Base-by-base conservation (phyloP, 2,329 filamentous ascomycete genomes). In the Daldinia sp. region DNA sequence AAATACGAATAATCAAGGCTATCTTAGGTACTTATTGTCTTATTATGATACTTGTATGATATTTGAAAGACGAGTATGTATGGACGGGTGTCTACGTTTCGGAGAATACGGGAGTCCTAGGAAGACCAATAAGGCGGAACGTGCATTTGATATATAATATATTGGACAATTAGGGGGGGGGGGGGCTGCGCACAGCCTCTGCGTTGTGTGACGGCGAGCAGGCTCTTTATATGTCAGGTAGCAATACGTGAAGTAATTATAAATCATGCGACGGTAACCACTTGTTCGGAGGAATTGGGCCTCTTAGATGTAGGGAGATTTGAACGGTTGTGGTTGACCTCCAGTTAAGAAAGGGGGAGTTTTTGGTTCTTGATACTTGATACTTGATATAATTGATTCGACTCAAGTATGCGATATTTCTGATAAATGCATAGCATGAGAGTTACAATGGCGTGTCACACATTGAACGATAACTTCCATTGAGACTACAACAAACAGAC, bases 181-280 rank as follows among this genome's bases (percentile, higher is more conserved):
- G 23, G 50, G 53, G 35, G 20, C 53, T 41, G 35, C 35, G 35
- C 53, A 56, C 33, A 41, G 53, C 53, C 35, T 37, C 33, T 30
- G 53, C 20, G 53, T 41, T 41, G 53, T 56, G 53, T 20, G 53
- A 56, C 53, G 20, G 35, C 35, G 35, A 56, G 46, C 6, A 51
- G 26, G 46, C 46, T 33, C 26, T 51, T 51, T 33, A 6, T 33
- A 51, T 30, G 53, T n/a, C n/a, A n/a, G n/a, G n/a, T 42, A 41
- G 6, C 37, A 15, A 28, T 39, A 41, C 18, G 30, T 33, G 9
- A 33, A 33, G 30, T 55, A 55, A 39, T 41, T 55, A 23, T 30
- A 50, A 48, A 50, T 50, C 15, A 33, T n/a, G 46, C 46, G 13
- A 30, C n/a, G 26, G 15, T 30, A n/a, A 30, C 15, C 6, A 13